Percentiles rank a stretch among this genome's conserved stretches.
These are phyloP conservation scores for Hawksworthiomyces lignivorus DNA, from an alignment of 2,329 filamentous ascomycete species.

Conservation along the genomic window DNA sequence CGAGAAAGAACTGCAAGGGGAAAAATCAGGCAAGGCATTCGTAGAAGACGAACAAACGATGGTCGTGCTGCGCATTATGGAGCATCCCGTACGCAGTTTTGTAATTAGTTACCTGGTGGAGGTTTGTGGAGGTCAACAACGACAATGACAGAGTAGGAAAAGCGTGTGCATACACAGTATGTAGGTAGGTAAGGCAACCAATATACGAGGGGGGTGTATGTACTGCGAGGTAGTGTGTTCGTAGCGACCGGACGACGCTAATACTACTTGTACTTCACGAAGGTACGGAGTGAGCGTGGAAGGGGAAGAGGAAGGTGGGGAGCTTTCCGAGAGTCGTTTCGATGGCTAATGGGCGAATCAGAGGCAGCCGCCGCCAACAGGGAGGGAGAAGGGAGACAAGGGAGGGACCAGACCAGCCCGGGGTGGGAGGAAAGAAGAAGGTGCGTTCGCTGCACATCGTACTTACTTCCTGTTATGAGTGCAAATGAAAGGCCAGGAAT, in stretches of 20 bases:
- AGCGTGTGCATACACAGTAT: no score
- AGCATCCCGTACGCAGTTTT: constrained; percentile 3
- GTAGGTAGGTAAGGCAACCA: constrained; percentile 6
- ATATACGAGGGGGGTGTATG: constrained; percentile 6
- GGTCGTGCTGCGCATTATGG: constrained; percentile 4
- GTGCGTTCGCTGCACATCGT: no score
- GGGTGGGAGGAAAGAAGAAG: neutral
- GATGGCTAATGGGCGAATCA: constrained; percentile 5
- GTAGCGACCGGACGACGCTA: no score
- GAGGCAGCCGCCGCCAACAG: neutral
- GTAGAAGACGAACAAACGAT: constrained; percentile 1
- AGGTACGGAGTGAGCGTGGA: no score
- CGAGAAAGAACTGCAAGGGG: neutral
- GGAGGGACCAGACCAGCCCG: neutral
- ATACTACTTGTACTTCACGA: no score
- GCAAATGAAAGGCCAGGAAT: neutral
- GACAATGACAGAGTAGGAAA: neutral
- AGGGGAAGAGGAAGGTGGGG: neutral
- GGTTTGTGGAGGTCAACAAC: constrained; percentile 8
- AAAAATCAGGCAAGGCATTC: neutral
- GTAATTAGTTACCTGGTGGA: constrained; percentile 8
- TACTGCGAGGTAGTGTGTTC: no score
- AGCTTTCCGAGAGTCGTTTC: constrained; percentile 2
- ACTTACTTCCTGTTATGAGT: no score
- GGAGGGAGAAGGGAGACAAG: neutral